These are phyloP conservation scores for Penicillium ochrochloron DNA, from an alignment of 495 filamentous ascomycete species.

Conservation along the genomic window DNA sequence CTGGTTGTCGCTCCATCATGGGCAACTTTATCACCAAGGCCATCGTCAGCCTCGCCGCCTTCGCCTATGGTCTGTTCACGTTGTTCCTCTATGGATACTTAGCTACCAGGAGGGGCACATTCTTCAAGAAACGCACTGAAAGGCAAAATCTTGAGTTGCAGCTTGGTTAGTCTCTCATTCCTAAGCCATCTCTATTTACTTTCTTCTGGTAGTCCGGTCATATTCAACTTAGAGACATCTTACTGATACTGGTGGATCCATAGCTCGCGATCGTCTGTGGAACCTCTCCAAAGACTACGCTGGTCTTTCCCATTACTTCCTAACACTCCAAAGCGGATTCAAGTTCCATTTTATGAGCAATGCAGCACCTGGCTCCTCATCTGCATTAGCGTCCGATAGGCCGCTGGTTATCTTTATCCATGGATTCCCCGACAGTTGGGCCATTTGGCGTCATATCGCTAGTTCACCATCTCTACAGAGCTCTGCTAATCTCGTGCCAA, in stretches of 20 bases:
- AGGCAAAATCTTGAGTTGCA: constrained; percentile 45
- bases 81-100: constrained; percentile 35
- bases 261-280: constrained; percentile 54
- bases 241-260: not conserved
- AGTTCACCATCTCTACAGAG: constrained; percentile 36
- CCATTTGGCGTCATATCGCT: constrained; percentile 53
- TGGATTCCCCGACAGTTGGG: constrained; percentile 63
- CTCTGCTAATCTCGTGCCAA: constrained; percentile 47
- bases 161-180: constrained; percentile 35
- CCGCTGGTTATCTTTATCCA: constrained; percentile 61
- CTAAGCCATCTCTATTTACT: not conserved
- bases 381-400: constrained; percentile 33
- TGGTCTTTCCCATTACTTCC: constrained; percentile 51
- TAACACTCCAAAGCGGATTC: constrained; percentile 50
- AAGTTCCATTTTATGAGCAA: constrained; percentile 60
- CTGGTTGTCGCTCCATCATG: constrained; percentile 27
- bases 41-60: constrained; percentile 26
- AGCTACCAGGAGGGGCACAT: constrained; percentile 33
- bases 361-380: constrained; percentile 26
- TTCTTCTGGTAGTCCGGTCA: not conserved
- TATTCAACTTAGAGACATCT: not conserved
- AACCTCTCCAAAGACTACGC: constrained; percentile 44
- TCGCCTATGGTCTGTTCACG: constrained; percentile 44
- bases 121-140: constrained; percentile 42
- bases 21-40: constrained; percentile 19